phyloP scores from a whole-genome alignment of 257 asterid species.

The Knoxia roxburghii region DNA sequence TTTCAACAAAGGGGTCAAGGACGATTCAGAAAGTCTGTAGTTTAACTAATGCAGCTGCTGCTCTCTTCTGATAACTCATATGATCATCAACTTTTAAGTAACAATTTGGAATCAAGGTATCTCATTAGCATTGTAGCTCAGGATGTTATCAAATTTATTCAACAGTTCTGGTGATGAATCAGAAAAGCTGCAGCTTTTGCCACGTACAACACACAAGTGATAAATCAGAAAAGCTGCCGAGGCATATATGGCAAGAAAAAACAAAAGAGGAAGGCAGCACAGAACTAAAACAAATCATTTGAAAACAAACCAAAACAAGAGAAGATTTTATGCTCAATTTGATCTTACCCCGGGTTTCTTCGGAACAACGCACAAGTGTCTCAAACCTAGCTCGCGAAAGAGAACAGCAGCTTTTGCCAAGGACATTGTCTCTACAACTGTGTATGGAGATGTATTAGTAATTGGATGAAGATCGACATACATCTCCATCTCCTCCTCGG shows the following conservation, averaged over 20 bases:
- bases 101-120: neutral
- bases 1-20: neutral
- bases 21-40: neutral
- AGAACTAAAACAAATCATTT: neutral
- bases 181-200: neutral
- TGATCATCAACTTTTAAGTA: neutral
- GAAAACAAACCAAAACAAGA: neutral
- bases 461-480: constrained; percentile 90
- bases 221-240: neutral
- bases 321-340: neutral
- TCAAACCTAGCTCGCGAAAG: constrained; percentile 80
- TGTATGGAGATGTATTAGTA: constrained; percentile 84
- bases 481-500: constrained; percentile 85
- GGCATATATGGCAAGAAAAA: neutral
- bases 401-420: constrained; percentile 93
- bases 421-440: constrained; percentile 91
- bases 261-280: neutral
- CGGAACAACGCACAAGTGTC: constrained; percentile 91
- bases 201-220: neutral
- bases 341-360: constrained; percentile 66
- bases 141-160: too few relatives aligned
- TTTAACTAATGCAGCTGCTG: neutral
- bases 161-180: neutral
- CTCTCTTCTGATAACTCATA: neutral
- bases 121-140: neutral